Evolutionary conservation across 1,284 basidiomycete genomes (phyloP).

Genomic region (Xerocomus cyaneibrunnescens): DNA sequence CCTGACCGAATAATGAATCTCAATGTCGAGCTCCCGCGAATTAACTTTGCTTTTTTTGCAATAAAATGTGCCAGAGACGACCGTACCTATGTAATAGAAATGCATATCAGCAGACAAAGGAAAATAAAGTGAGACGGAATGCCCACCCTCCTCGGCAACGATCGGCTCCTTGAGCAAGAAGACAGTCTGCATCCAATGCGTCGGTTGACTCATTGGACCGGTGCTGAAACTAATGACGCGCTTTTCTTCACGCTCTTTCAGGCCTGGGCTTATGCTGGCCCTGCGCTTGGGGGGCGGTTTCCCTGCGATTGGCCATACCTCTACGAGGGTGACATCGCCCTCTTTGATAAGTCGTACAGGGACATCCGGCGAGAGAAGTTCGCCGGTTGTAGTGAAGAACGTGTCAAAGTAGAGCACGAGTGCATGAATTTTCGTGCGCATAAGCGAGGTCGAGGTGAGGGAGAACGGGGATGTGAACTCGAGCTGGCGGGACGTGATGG

Average conservation of each 20-base stretch:
- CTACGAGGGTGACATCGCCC: conserved; percentile 63
- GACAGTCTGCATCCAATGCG: conserved; percentile 98
- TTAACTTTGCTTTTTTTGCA: conserved; percentile 83
- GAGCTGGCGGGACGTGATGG: conserved; percentile 67
- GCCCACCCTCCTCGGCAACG: conserved; percentile 66
- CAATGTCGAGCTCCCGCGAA: conserved; percentile 86
- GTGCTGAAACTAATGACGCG: conserved; percentile 86
- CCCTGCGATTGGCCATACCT: conserved; percentile 73
- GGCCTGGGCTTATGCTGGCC: conserved; percentile 37
- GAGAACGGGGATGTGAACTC: conserved; percentile 79
- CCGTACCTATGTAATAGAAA: conserved; percentile 51
- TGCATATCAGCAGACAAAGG: neutral
- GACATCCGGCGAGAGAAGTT: conserved; percentile 50
- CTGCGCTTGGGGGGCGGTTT: conserved; percentile 54
- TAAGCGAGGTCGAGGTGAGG: conserved; percentile 58
- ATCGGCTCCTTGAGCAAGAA: conserved; percentile 87
- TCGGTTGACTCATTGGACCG: conserved; percentile 81
- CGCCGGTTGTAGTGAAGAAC: conserved; percentile 74
- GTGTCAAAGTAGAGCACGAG: conserved; percentile 95
- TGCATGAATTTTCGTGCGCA: conserved; percentile 68
- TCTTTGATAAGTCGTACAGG: conserved; percentile 55
- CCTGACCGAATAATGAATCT: conserved; percentile 80
- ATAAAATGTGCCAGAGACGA: conserved; percentile 79
- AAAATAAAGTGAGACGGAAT: neutral
- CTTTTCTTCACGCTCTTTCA: conserved; percentile 45